phyloP scores from a whole-genome alignment of 306 rosid genomes.

The Dryas alaskensis region DNA sequence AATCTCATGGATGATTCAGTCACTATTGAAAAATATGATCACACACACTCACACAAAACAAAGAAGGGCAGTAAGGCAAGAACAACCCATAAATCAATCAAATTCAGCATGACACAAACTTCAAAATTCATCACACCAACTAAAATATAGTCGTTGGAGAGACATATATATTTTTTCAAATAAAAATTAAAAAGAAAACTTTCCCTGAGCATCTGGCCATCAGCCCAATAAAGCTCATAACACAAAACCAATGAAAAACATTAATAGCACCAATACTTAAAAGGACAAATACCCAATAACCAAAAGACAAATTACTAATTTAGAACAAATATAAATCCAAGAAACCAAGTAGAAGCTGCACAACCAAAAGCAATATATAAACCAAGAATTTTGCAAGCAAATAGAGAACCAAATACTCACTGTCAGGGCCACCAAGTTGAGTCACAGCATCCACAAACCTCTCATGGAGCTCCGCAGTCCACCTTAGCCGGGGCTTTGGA shows the following conservation, averaged over 20 bases:
- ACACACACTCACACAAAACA: background rate
- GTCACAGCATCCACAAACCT: constrained; percentile 62
- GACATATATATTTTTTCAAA: background rate
- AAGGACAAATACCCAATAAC: constrained; percentile 9
- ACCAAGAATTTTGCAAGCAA: constrained; percentile 1
- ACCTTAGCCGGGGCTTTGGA: constrained; percentile 60
- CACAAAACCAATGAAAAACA: background rate
- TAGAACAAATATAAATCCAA: background rate
- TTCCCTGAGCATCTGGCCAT: background rate
- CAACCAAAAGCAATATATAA: background rate
- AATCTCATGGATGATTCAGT: background rate
- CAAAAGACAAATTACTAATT: background rate
- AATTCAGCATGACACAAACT: background rate
- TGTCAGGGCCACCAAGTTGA: constrained; percentile 66
- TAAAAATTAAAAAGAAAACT: background rate
- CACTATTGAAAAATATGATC: background rate
- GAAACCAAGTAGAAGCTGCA: background rate
- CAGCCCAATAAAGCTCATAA: background rate
- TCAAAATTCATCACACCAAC: background rate
- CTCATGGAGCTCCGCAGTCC: constrained; percentile 69
- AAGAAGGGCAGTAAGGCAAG: constrained; percentile 17
- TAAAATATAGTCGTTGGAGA: background rate
- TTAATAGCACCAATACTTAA: background rate
- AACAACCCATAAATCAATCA: constrained; percentile 10
- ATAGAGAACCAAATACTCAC: constrained; percentile 32